Percentiles rank a stretch among this genome's conserved stretches.
Conservation (phyloP, 768 basidiomycete species). For the Collybia sp. region DNA sequence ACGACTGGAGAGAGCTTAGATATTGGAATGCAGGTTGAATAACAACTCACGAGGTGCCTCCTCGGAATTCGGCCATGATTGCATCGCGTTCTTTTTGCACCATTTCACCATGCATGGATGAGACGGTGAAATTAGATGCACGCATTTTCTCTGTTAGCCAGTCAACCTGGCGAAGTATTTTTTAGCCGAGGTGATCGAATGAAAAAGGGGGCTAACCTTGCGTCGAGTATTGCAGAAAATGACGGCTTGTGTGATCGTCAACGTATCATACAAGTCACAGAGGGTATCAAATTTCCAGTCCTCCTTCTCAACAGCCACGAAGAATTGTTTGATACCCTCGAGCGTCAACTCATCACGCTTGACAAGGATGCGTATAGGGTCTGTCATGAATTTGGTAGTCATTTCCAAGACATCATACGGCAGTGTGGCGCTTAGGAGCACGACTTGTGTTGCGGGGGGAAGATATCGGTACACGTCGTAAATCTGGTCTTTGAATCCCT, state of each 20-base stretch:
- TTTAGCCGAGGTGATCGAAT: constrained; percentile 4
- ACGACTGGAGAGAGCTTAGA: constrained; percentile 45
- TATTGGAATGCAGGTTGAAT: constrained; percentile 6
- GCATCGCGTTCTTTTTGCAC: constrained; percentile 92
- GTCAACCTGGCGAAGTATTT: constrained; percentile 59
- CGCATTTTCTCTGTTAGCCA: constrained; percentile 99
- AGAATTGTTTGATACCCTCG: constrained; percentile 95
- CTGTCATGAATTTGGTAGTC: constrained; percentile 99
- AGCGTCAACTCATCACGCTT: constrained; percentile 99
- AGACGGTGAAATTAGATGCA: constrained; percentile 97
- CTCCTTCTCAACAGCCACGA: constrained; percentile 98
- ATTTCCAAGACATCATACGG: constrained; percentile 98
- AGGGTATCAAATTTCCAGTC: constrained; percentile 99
- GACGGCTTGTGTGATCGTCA: constrained; percentile 98
- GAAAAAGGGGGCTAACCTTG: constrained; percentile 57
- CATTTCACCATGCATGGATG: constrained; percentile 96
- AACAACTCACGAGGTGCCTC: constrained; percentile 76
- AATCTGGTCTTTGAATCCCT: constrained; percentile 99
- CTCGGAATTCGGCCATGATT: constrained; percentile 95
- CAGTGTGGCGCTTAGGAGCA: constrained; percentile 91
- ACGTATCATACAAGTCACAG: constrained; percentile 95
- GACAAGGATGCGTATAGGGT: constrained; percentile 96
- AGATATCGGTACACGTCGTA: constrained; percentile 98
- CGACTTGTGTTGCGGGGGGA: constrained; percentile 95
- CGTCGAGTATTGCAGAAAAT: constrained; percentile 98